phyloP scores from a whole-genome alignment of 1,284 basidiomycete genomes.

The Ceratorhiza oryzae-sativae region DNA sequence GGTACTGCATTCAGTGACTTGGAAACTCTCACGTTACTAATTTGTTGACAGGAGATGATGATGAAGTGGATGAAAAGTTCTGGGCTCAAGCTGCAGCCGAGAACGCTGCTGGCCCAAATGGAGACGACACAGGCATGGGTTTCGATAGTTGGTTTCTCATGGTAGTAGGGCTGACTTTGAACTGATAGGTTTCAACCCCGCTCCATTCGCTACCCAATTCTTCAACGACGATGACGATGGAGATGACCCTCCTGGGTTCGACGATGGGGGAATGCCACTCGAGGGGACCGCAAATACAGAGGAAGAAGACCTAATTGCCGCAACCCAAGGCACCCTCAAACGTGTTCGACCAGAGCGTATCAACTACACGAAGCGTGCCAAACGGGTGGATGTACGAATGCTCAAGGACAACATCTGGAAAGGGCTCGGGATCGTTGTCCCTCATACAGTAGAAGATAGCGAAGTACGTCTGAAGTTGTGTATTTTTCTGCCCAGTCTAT shows the following conservation, averaged over 20 bases:
- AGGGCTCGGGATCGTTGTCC: conserved; percentile 77
- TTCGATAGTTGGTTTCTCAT: not conserved
- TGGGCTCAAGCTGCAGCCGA: conserved; percentile 93
- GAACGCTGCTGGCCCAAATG: conserved; percentile 66
- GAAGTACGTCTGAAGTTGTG: conserved; percentile 47
- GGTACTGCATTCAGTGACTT: conserved; percentile 9
- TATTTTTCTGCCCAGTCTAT: not conserved
- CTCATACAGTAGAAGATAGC: conserved; percentile 55
- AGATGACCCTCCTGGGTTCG: conserved; percentile 79
- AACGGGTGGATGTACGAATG: conserved; percentile 94
- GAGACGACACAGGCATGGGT: conserved; percentile 61
- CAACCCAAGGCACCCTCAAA: conserved; percentile 78
- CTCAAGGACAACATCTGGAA: conserved; percentile 99
- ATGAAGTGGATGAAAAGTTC: conserved; percentile 91
- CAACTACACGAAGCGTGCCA: conserved; percentile 95
- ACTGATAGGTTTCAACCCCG: conserved; percentile 54
- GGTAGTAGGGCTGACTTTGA: conserved; percentile 26
- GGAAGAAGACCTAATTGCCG: conserved; percentile 86
- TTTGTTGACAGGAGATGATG: conserved; percentile 59
- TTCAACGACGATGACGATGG: conserved; percentile 94
- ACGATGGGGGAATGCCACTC: conserved; percentile 64
- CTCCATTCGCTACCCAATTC: conserved; percentile 95
- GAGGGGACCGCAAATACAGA: conserved; percentile 53
- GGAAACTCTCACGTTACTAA: not conserved
- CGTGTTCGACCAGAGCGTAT: conserved; percentile 88